These are phyloP conservation scores for Leccinum olivaceopallidum DNA, from an alignment of 768 basidiomycete species.

Conservation along the genomic window DNA sequence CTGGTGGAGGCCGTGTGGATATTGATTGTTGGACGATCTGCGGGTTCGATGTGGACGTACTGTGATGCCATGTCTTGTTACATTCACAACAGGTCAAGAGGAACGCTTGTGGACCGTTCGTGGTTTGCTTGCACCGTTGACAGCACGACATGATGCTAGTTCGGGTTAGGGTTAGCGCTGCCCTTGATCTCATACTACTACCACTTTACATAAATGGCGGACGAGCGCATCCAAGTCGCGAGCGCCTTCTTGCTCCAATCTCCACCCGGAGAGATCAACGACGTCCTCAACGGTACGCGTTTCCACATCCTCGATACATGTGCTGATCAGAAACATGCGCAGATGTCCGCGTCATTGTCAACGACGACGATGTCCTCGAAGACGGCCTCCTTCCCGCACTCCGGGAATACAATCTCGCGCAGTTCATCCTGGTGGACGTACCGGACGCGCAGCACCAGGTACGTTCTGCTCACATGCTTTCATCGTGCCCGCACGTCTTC, in stretches of 20 bases:
- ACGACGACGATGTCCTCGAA: constrained; percentile 83
- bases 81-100: constrained; percentile 36
- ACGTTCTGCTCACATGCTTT: not conserved
- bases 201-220: constrained; percentile 27
- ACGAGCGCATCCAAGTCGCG: constrained; percentile 69
- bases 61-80: constrained; percentile 37
- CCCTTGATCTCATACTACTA: not conserved
- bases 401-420: constrained; percentile 81
- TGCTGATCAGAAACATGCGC: constrained; percentile 10
- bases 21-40: not conserved
- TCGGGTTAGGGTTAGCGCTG: constrained; percentile 29
- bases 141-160: constrained; percentile 10
- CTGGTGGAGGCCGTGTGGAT: constrained; percentile 12
- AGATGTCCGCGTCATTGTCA: constrained; percentile 92
- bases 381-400: constrained; percentile 76
- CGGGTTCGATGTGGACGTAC: constrained; percentile 13
- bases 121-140: constrained; percentile 28
- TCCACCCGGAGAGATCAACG: constrained; percentile 96
- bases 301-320: not conserved
- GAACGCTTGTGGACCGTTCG: constrained; percentile 31
- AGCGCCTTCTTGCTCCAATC: constrained; percentile 83
- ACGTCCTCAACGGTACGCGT: constrained; percentile 81
- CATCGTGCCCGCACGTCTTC: not conserved
- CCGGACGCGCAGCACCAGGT: constrained; percentile 77
- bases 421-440: constrained; percentile 87